Percentiles rank a stretch among this genome's conserved stretches.
These are phyloP conservation scores for Gossypium longicalyx DNA, from an alignment of 345 rosid genomes.

Conservation along the genomic window DNA sequence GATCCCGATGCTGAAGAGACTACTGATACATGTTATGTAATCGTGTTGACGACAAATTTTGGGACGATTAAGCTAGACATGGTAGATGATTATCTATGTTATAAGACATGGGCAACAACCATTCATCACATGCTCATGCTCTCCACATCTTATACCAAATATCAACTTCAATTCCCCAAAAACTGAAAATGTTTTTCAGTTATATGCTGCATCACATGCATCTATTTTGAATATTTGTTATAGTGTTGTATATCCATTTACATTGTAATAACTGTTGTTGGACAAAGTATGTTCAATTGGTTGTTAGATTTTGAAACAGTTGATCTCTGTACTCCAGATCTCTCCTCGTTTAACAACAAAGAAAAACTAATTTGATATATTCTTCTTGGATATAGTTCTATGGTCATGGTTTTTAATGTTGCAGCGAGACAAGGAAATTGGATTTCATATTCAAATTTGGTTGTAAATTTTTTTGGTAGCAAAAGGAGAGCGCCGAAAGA, in stretches of 20 bases:
- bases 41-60: slow-evolving; percentile 54
- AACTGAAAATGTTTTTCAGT: slow-evolving; percentile 19
- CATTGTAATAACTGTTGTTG: neutral
- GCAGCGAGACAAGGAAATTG: too few species aligned
- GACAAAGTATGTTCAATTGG: neutral
- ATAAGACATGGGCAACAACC: slow-evolving; percentile 68
- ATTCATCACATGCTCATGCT: slow-evolving; percentile 64
- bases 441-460: too few species aligned
- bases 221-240: neutral
- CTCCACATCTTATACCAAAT: slow-evolving; percentile 50
- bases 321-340: too few species aligned
- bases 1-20: slow-evolving; percentile 41
- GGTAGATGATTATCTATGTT: slow-evolving; percentile 63
- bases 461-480: too few species aligned
- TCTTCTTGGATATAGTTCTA: too few species aligned
- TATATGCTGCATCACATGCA: neutral
- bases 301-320: neutral
- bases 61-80: slow-evolving; percentile 83
- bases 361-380: too few species aligned
- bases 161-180: slow-evolving; percentile 43
- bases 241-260: slow-evolving; percentile 17
- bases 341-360: too few species aligned
- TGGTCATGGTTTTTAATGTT: too few species aligned
- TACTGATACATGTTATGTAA: slow-evolving; percentile 57
- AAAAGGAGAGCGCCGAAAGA: too few species aligned